These are phyloP conservation scores for Hypoxylon sp. DNA, from an alignment of 2,329 filamentous ascomycete genomes.

Conservation along the genomic window DNA sequence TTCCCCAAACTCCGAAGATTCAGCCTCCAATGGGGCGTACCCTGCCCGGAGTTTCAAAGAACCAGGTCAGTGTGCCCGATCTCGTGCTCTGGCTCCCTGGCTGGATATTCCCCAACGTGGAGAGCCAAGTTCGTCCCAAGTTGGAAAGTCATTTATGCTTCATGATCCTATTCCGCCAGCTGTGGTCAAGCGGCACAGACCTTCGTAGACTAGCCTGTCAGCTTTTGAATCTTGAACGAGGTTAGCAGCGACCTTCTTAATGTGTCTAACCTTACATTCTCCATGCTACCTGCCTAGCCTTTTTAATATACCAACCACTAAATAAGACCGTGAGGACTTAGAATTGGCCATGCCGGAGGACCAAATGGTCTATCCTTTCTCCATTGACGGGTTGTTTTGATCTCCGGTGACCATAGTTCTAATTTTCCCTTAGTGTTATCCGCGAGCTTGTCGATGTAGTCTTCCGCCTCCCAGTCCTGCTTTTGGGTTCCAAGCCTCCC, in stretches of 20 bases:
- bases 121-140: slow-evolving; percentile 9
- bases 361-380: slow-evolving; percentile 46
- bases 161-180: slow-evolving; percentile 10
- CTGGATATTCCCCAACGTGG: neutral
- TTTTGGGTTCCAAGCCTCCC: neutral
- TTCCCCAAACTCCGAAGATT: slow-evolving; percentile 28
- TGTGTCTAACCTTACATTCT: neutral
- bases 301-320: slow-evolving; percentile 58
- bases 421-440: slow-evolving; percentile 6
- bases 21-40: slow-evolving; percentile 17
- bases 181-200: slow-evolving; percentile 10
- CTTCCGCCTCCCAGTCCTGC: neutral
- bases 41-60: slow-evolving; percentile 34
- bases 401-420: neutral
- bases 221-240: slow-evolving; percentile 1
- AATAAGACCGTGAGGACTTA: slow-evolving; percentile 53
- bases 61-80: slow-evolving; percentile 2
- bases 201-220: slow-evolving; percentile 3
- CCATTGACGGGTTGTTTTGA: slow-evolving; percentile 9
- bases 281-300: neutral
- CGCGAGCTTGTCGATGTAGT: neutral
- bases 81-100: slow-evolving; percentile 20
- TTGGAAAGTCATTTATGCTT: slow-evolving; percentile 24
- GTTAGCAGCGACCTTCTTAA: slow-evolving; percentile 2
- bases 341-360: slow-evolving; percentile 60